Conservation (phyloP, 2,329 filamentous ascomycete genomes). For the Pseudopithomyces chartarum region DNA sequence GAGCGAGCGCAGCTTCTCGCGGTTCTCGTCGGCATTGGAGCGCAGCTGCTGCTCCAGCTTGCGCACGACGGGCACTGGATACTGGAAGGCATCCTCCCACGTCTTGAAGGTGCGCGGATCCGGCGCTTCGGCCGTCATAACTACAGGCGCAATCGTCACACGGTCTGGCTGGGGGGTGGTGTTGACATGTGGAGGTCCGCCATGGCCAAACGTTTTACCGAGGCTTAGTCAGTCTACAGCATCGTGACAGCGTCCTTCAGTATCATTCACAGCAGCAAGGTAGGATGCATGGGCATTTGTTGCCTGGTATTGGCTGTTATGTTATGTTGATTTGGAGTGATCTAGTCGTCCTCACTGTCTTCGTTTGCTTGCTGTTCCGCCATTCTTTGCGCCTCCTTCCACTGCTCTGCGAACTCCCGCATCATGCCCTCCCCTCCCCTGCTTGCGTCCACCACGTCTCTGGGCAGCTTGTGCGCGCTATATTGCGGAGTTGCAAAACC, state of each 20-base stretch:
- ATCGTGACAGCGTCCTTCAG: neutral
- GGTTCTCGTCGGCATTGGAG: constrained; percentile 65
- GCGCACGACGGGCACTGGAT: constrained; percentile 66
- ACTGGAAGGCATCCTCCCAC: constrained; percentile 72
- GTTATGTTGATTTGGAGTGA: neutral
- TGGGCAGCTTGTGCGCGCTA: constrained; percentile 93
- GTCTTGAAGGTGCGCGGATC: constrained; percentile 61
- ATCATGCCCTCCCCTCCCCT: constrained; percentile 69
- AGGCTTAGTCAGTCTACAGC: neutral
- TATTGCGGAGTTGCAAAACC: constrained; percentile 86
- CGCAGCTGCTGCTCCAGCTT: constrained; percentile 69
- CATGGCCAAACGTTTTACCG: neutral
- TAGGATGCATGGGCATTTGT: neutral
- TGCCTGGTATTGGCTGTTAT: too few species aligned
- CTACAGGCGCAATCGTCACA: neutral
- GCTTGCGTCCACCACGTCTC: constrained; percentile 80
- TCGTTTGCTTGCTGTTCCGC: constrained; percentile 48
- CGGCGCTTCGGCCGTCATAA: constrained; percentile 61
- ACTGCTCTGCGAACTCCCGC: constrained; percentile 65
- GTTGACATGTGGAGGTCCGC: constrained; percentile 11
- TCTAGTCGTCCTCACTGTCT: constrained; percentile 43
- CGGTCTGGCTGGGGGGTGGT: neutral
- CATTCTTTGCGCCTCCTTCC: constrained; percentile 52
- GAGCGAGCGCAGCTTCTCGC: constrained; percentile 67
- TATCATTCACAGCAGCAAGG: neutral